These are phyloP conservation scores for Fistulina hepatica DNA, from an alignment of 1,284 basidiomycete species.

Conservation along the genomic window DNA sequence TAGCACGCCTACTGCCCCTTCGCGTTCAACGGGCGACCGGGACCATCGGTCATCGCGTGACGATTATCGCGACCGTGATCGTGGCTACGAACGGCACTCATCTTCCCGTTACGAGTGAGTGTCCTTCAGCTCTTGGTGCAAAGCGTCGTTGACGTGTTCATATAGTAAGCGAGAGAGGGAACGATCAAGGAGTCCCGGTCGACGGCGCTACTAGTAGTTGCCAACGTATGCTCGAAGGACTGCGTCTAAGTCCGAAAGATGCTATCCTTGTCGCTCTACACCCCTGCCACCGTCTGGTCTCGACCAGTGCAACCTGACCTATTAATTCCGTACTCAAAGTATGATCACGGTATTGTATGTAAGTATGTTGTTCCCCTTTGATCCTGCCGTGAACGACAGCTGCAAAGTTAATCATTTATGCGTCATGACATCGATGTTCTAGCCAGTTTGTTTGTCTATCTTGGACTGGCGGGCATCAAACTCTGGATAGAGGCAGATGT, in stretches of 20 bases:
- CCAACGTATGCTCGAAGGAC: constrained; percentile 2
- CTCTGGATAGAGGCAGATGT: too few relatives aligned
- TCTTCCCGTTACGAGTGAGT: constrained; percentile 69
- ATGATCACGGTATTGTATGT: too few relatives aligned
- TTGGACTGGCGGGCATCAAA: too few relatives aligned
- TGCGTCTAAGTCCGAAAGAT: not conserved
- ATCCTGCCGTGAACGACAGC: too few relatives aligned
- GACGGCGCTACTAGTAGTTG: constrained; percentile 48
- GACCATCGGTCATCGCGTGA: constrained; percentile 48
- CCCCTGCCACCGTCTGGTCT: too few relatives aligned
- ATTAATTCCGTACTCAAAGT: too few relatives aligned
- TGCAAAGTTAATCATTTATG: too few relatives aligned
- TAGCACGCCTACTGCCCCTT: constrained; percentile 23
- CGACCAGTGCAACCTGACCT: too few relatives aligned
- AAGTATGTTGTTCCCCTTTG: too few relatives aligned
- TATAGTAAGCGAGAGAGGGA: constrained; percentile 60
- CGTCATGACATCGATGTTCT: too few relatives aligned
- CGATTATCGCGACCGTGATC: constrained; percentile 45
- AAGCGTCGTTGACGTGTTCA: constrained; percentile 20
- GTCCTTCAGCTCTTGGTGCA: constrained; percentile 15
- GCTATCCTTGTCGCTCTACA: too few relatives aligned
- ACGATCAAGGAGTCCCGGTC: constrained; percentile 67
- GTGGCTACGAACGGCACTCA: constrained; percentile 60
- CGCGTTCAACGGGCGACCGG: constrained; percentile 26
- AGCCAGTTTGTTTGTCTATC: too few relatives aligned